Evolutionary conservation across 2,329 filamentous ascomycete genomes (phyloP), one percentile per base, ranked within the genome.

Genomic region (Fusarium phyllophilum): DNA sequence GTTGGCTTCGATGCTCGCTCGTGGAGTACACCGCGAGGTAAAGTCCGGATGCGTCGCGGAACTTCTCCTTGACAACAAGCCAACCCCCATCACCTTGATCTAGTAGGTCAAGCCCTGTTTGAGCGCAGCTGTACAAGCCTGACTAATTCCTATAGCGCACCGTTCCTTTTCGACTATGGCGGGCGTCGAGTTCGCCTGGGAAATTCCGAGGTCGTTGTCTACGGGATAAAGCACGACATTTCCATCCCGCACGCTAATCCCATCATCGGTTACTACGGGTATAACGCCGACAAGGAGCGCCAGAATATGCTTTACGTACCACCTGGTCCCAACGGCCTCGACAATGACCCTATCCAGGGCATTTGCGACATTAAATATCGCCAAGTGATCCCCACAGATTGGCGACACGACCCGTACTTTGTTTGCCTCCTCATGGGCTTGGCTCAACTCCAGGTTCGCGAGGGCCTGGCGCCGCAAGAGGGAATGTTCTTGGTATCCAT

Each of bases 161-260:
- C n/a, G 7, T 8, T 26, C 17, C 11, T 17, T 6, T 44, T 44
- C n/a, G 10, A 26, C 24, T 45, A 45, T 5, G 44, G 44, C 24
- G 2, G 7, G 11, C 2, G 20, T 20, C 44, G 10, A 24, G 18
- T 45, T 45, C 44, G 3, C 8, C 44, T 45, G 44, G 8, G 24
- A 2, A 6, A 45, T 26, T 45, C 44, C 8, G 1, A 45, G 0
- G 18, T 45, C 24, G 0, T 0, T 5, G 9, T 20, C 44, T 45
- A 45, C 44, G 0, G 12, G 9, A 26, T 45, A 24, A 6, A 26
- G 24, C 0, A 24, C 3, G n/a, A 24, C 4, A 17, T 24, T 24
- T 44, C 9, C n/a, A 24, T 44, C 14, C 41, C 41, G n/a, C 6
- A 17, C 15, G 41, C 41, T 10, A 13, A 29, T 29, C 44, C 46